Percentiles rank a stretch among this genome's conserved stretches.
Conservation (phyloP, 1,284 basidiomycete species). For the Microstroma glucosiphilum region DNA sequence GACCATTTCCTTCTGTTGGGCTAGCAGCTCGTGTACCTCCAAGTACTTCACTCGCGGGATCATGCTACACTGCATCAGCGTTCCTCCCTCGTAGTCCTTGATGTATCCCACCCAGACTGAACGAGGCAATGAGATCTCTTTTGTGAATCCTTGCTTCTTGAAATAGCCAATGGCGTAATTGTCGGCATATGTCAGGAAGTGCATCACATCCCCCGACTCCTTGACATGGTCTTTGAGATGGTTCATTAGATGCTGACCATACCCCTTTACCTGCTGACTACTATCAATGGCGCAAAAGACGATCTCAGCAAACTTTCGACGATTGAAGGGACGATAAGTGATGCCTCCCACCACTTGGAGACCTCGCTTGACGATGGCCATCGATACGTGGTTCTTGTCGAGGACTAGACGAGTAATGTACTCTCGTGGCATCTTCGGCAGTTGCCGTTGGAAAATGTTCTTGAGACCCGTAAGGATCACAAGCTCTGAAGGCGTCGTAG, state of each 20-base stretch:
- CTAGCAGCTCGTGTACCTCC: slow-evolving; percentile 70
- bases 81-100: slow-evolving; percentile 99
- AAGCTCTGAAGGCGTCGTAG: slow-evolving; percentile 50
- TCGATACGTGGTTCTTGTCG: slow-evolving; percentile 79
- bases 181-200: slow-evolving; percentile 97
- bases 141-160: slow-evolving; percentile 97
- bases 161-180: slow-evolving; percentile 99
- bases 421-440: slow-evolving; percentile 98
- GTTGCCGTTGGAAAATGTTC: slow-evolving; percentile 91
- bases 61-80: slow-evolving; percentile 97
- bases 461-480: slow-evolving; percentile 89
- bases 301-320: slow-evolving; percentile 92
- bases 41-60: slow-evolving; percentile 84
- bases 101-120: slow-evolving; percentile 97
- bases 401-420: slow-evolving; percentile 95
- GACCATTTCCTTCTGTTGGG: slow-evolving; percentile 67
- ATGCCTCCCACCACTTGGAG: slow-evolving; percentile 96
- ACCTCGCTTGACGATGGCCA: slow-evolving; percentile 92
- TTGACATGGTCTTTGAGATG: slow-evolving; percentile 91
- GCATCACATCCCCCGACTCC: slow-evolving; percentile 72
- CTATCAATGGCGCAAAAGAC: slow-evolving; percentile 97
- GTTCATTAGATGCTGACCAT: slow-evolving; percentile 98
- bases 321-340: slow-evolving; percentile 91
- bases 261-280: slow-evolving; percentile 96
- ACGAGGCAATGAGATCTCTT: slow-evolving; percentile 85